A percentile compares a stretch with the other conserved stretches of the same genome.
These are phyloP conservation scores for Osmanthus fragrans DNA, from an alignment of 257 asterid species.

Conservation along the genomic window DNA sequence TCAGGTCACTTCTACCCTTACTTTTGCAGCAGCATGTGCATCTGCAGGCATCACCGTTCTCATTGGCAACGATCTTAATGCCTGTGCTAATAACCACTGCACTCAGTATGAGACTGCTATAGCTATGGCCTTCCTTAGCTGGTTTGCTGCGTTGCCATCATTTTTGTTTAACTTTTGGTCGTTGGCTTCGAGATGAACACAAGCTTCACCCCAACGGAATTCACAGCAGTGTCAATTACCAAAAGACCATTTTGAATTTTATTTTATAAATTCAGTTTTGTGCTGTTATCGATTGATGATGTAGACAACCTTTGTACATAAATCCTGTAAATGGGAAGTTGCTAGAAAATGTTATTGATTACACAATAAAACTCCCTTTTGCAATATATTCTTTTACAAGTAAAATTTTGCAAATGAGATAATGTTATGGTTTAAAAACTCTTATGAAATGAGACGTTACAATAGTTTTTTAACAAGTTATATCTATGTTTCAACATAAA, in stretches of 20 bases:
- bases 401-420: no score
- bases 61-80: conserved; percentile 78
- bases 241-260: conserved; percentile 8
- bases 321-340: conserved; percentile 17
- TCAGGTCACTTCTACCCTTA: conserved; percentile 89
- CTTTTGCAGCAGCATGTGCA: conserved; percentile 95
- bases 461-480: no score
- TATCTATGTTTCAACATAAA: no score
- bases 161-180: conserved; percentile 87
- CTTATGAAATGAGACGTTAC: no score
- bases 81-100: conserved; percentile 78
- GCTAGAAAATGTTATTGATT: no score
- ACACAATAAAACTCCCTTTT: no score
- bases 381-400: no score
- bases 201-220: not conserved
- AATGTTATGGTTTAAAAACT: no score
- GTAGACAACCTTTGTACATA: conserved; percentile 19
- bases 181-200: conserved; percentile 68
- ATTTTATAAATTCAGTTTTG: conserved; percentile 12
- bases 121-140: conserved; percentile 93
- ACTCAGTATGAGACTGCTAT: conserved; percentile 84
- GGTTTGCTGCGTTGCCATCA: conserved; percentile 87
- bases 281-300: conserved; percentile 16
- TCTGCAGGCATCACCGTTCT: conserved; percentile 97
- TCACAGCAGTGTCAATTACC: not conserved